Evolutionary conservation across 2,329 filamentous ascomycete genomes (phyloP).

Genomic region (Arthrobotrys entomopaga): DNA sequence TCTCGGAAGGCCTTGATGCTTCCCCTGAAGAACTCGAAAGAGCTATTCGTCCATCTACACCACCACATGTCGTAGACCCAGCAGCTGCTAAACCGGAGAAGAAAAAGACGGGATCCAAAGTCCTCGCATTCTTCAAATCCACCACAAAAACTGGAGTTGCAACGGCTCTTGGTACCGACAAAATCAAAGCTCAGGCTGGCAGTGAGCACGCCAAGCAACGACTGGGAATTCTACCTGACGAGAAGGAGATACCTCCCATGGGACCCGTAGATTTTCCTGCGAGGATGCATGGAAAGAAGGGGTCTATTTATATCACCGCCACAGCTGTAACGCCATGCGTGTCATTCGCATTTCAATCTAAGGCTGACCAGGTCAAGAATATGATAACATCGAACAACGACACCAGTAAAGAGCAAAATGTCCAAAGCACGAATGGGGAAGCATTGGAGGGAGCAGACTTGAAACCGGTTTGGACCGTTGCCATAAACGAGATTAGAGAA

Average conservation of each 20-base stretch:
- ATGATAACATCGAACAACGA: slow-evolving; percentile 61
- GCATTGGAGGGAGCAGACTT: slow-evolving; percentile 28
- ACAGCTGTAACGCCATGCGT: slow-evolving; percentile 71
- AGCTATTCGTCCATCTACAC: slow-evolving; percentile 74
- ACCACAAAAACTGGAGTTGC: slow-evolving; percentile 78
- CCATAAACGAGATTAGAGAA: slow-evolving; percentile 76
- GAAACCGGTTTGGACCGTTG: slow-evolving; percentile 73
- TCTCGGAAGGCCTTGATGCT: slow-evolving; percentile 61
- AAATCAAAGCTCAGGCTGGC: slow-evolving; percentile 73
- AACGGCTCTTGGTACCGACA: slow-evolving; percentile 76
- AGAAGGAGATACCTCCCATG: slow-evolving; percentile 64
- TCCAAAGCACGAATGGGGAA: slow-evolving; percentile 64
- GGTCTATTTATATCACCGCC: slow-evolving; percentile 75
- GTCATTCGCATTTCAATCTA: slow-evolving; percentile 73
- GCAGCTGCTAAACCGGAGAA: slow-evolving; percentile 66
- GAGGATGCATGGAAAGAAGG: slow-evolving; percentile 76
- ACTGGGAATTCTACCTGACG: slow-evolving; percentile 73
- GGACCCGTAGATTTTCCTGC: slow-evolving; percentile 82
- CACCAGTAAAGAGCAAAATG: slow-evolving; percentile 66
- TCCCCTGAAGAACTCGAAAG: slow-evolving; percentile 71
- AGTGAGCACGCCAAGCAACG: slow-evolving; percentile 74
- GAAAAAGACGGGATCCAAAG: slow-evolving; percentile 61
- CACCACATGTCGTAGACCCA: slow-evolving; percentile 65
- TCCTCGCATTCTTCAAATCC: slow-evolving; percentile 77
- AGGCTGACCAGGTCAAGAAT: slow-evolving; percentile 60